Evolutionary conservation across 1,139 yeast genomes (phyloP), one percentile per base, ranked within the genome.

Genomic region (Geotrichum restrictum): DNA sequence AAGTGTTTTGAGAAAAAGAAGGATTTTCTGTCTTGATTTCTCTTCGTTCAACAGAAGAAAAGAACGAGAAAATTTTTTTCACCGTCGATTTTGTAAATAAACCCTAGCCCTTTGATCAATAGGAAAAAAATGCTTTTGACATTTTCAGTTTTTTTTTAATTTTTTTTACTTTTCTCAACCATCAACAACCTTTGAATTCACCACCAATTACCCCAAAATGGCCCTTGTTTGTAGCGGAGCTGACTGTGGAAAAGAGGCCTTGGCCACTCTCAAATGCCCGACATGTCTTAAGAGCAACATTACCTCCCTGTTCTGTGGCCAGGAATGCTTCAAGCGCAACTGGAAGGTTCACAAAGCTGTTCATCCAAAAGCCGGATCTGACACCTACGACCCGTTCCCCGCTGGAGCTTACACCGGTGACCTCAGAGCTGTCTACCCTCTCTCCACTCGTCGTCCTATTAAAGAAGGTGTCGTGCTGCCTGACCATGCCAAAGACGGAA

Each of bases 371-470:
- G 72, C 69, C 29, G 72, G 67, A 19, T 59, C 62, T 14, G 80
- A 76, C 6, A 61, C 81, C 2, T 88, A 84, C 66, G 84, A 93
- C 62, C 98, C 99, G 48, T 94, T 88, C 71, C 95, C 97, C 16
- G 78, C 77, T 39, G 86, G 77, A 67, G 74, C 75, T 38, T 94
- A 77, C 68, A 76, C 89, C 0, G 98, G 98, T 16, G 72, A 75
- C 0, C 68, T 91, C 55, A 78, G 87, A 65, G 91, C 98, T 0
- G 70, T 71, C 4, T 94, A 93, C 63, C 99, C 99, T 0, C 74
- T 94, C 56, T 72, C 87, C 1, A 83, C 88, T 24, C 80, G 80
- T 59, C 77, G 95, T 57, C 65, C 72, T 13, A 78, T 93, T 42
- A 95, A 96, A 18, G 84, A 78, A 19, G 78, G 78, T 52, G 83